Percentiles rank a stretch among this genome's conserved stretches.
phyloP scores from a whole-genome alignment of 202 grass and related monocot species.

The Miscanthus sacchariflorus region DNA sequence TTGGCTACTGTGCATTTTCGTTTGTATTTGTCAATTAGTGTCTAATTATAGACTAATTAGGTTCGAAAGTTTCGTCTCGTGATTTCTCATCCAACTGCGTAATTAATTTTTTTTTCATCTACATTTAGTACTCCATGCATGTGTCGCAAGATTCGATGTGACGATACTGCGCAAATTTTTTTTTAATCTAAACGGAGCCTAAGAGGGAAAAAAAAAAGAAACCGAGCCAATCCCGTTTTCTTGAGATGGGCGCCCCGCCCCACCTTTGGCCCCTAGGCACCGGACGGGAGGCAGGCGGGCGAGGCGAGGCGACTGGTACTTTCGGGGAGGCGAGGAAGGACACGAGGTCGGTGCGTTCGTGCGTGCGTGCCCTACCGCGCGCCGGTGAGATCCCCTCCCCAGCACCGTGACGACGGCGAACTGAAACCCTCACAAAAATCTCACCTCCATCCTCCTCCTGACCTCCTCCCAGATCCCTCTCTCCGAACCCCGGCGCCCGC shows the following conservation, averaged over 20 bases:
- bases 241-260: neutral
- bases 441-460: conserved; percentile 28
- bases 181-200: no score
- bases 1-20: no score
- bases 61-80: no score
- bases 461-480: conserved; percentile 31
- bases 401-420: neutral
- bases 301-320: neutral
- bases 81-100: no score
- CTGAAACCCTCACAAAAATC: conserved; percentile 35
- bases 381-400: conserved; percentile 31
- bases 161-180: no score
- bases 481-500: neutral
- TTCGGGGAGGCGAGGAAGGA: neutral
- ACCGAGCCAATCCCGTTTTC: neutral
- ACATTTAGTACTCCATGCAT: no score
- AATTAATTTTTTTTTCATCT: no score
- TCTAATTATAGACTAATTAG: no score
- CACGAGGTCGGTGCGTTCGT: conserved; percentile 20
- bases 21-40: no score
- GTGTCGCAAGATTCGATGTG: no score
- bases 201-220: neutral
- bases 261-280: neutral
- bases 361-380: neutral
- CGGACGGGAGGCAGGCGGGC: neutral